phyloP scores from a whole-genome alignment of 2,329 filamentous ascomycete genomes.

The Rasamsonia emersonii region DNA sequence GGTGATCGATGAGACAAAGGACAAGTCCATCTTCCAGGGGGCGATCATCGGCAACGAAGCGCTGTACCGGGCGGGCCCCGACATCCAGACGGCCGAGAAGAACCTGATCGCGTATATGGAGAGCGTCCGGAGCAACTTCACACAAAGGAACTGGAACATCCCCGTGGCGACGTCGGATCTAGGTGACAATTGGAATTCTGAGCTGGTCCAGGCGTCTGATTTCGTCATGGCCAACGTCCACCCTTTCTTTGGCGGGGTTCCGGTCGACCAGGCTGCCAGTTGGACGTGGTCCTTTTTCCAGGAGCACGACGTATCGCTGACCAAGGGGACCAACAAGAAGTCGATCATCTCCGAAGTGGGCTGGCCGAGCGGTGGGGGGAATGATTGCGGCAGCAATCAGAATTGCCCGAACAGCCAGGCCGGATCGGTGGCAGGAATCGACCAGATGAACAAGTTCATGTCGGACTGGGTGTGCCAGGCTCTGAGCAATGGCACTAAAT shows the following conservation, averaged over 20 bases:
- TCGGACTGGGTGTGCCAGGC: constrained; percentile 74
- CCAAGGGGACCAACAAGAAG: constrained; percentile 51
- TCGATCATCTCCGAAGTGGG: constrained; percentile 87
- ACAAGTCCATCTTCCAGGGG: constrained; percentile 47
- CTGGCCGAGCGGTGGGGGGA: constrained; percentile 80
- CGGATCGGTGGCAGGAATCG: constrained; percentile 70
- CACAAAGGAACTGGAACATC: constrained; percentile 55
- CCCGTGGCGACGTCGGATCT: constrained; percentile 83
- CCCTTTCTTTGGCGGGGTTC: constrained; percentile 82
- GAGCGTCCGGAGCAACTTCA: constrained; percentile 65
- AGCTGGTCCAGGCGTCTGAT: constrained; percentile 64
- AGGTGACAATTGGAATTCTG: constrained; percentile 72
- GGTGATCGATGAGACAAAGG: constrained; percentile 54
- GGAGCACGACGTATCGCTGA: constrained; percentile 56
- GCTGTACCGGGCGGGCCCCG: constrained; percentile 42
- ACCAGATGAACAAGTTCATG: constrained; percentile 80
- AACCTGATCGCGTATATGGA: constrained; percentile 57
- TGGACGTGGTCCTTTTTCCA: constrained; percentile 87
- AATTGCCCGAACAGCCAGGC: constrained; percentile 48
- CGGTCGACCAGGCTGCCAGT: constrained; percentile 55
- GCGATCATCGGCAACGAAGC: constrained; percentile 58
- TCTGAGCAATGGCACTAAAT: constrained; percentile 73
- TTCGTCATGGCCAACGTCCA: constrained; percentile 96
- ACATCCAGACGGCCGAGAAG: constrained; percentile 53
- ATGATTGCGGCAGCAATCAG: constrained; percentile 55